Evolutionary conservation across 1,284 basidiomycete species (phyloP).

Genomic region (Microbotryum lychnidis-dioicae): DNA sequence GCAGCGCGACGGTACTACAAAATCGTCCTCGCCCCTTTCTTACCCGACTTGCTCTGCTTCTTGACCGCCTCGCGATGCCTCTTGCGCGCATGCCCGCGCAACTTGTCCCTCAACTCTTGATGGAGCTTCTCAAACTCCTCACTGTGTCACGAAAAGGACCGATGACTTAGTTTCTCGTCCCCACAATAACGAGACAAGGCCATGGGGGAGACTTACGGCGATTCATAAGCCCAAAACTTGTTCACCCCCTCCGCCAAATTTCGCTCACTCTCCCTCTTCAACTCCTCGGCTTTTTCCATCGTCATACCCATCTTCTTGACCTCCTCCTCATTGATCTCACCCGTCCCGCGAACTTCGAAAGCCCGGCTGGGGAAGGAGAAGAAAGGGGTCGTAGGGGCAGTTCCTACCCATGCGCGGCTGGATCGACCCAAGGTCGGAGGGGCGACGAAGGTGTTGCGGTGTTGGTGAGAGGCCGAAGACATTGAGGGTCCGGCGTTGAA

Average conservation of each 20-base stretch:
- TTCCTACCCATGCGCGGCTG: background rate
- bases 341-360: conserved; percentile 4
- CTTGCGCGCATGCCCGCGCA: conserved; percentile 23
- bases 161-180: background rate
- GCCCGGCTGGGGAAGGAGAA: conserved; percentile 13
- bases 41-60: conserved; percentile 11
- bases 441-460: background rate
- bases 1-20: too few species aligned
- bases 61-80: conserved; percentile 30
- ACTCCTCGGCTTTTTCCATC: background rate
- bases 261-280: conserved; percentile 2
- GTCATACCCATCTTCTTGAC: conserved; percentile 1
- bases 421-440: background rate
- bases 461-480: background rate
- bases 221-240: conserved; percentile 20
- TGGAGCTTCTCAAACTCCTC: conserved; percentile 28
- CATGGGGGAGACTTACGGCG: conserved; percentile 11
- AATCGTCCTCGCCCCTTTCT: background rate
- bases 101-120: conserved; percentile 18
- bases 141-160: conserved; percentile 2
- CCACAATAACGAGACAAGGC: background rate
- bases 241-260: conserved; percentile 5
- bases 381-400: conserved; percentile 11
- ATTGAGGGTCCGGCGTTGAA: conserved; percentile 2
- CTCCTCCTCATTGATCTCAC: background rate